Percentiles rank a stretch among this genome's conserved stretches.
phyloP scores from a whole-genome alignment of 2,329 filamentous ascomycete species.

The Phaeosphaeriaceae sp. region DNA sequence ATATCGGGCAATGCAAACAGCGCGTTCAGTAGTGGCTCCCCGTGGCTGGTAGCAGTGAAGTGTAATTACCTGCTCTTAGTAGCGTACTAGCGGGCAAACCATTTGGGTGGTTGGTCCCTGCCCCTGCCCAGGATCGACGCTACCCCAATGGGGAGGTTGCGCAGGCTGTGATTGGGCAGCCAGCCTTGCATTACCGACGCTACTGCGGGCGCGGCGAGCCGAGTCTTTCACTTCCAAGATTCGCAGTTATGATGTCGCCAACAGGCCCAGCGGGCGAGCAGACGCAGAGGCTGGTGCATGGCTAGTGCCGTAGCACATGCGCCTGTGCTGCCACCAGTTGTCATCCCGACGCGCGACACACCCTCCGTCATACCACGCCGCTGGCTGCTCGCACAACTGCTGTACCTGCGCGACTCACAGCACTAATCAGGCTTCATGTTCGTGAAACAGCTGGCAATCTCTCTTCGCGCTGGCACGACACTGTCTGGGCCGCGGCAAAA shows the following conservation, averaged over 20 bases:
- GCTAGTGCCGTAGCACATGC: neutral
- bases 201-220: neutral
- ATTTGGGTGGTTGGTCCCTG: conserved; percentile 1
- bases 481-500: conserved; percentile 5
- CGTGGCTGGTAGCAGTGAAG: neutral
- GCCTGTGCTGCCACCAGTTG: neutral
- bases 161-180: conserved; percentile 19
- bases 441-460: neutral
- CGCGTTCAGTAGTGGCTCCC: neutral
- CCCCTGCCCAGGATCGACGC: conserved; percentile 5
- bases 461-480: conserved; percentile 7
- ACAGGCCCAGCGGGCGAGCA: neutral
- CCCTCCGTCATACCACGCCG: no score
- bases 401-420: no score
- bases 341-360: neutral
- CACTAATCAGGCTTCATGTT: no score
- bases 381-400: no score
- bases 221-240: neutral
- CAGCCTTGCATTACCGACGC: neutral
- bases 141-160: neutral
- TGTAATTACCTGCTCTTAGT: conserved; percentile 16
- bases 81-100: neutral
- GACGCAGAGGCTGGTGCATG: neutral
- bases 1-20: conserved; percentile 14
- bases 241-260: neutral